Evolutionary conservation across 148 eudicot genomes (phyloP), one percentile per base, ranked within the genome.

Genomic region (Cornus kousa): DNA sequence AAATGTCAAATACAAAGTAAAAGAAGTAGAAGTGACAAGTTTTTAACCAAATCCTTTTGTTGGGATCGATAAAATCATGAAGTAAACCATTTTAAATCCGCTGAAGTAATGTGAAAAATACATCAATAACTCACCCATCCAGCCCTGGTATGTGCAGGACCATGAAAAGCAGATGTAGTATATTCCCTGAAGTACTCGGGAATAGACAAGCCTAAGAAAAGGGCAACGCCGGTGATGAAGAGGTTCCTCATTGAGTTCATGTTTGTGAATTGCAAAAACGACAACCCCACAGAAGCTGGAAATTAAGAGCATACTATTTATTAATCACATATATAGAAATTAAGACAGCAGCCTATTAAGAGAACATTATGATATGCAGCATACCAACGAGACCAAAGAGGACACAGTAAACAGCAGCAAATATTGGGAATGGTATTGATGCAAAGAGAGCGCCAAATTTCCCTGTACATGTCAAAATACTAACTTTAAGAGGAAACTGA

Each of bases 221-320:
- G 84, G 40, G 99, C 81, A 43, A 96, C 97, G 17, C 99, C 99
- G 1, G 81, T 77, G 13, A 96, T 96, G 86, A 96, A 96, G 68
- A 96, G 91, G 82, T 91, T 96, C 78, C 99, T 89, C 98, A 94
- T 86, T 5, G 99, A 96, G 90, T 96, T 96, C 97, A 96, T 96
- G 83, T 96, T 94, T 24, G 99, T 96, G 86, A 96, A 96, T 81
- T 96, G 99, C 87, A 96, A 85, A 81, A 94, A 96, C 17, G 99
- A 96, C 74, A 96, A 74, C 79, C 99, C 99, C 7, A 96, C 91
- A 0, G 99, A 94, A 82, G 95, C 99, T 96, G 89, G 7, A 76
- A 84, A 68, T 43, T 35, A 78, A 9, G 3, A 73, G 33, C 68
- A 78, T 31, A 75, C 55, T 33, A 69, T 67, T 68, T 71, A 67